Percentiles rank a stretch among this genome's conserved stretches.
Evolutionary conservation across 1,284 basidiomycete species (phyloP).

Genomic region (Austropuccinia psidii): DNA sequence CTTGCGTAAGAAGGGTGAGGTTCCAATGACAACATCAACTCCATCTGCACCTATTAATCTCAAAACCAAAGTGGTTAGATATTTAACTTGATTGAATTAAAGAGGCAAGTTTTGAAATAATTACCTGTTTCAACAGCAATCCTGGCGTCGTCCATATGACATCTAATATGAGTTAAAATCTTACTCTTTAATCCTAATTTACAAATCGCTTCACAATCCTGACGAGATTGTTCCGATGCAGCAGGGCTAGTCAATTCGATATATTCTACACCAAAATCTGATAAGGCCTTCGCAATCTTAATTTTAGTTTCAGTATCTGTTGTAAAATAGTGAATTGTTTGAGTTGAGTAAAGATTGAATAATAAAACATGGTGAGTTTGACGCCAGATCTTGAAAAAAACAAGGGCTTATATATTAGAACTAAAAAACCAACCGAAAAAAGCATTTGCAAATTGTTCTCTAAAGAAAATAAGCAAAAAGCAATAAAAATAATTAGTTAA

Average conservation of each 20-base stretch:
- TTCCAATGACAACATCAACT: conserved; percentile 98
- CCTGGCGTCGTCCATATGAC: conserved; percentile 99
- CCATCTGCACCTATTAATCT: conserved; percentile 73
- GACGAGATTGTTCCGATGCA: conserved; percentile 89
- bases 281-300: conserved; percentile 89
- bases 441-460: conserved; percentile 96
- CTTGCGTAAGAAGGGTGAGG: conserved; percentile 96
- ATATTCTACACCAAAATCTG: conserved; percentile 98
- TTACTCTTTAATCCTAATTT: conserved; percentile 95
- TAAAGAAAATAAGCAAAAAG: conserved; percentile 52
- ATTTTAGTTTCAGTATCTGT: conserved; percentile 96
- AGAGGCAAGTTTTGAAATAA: conserved; percentile 40
- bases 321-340: background rate
- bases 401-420: background rate
- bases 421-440: conserved; percentile 59
- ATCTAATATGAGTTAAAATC: conserved; percentile 98
- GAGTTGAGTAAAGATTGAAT: background rate
- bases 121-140: conserved; percentile 96
- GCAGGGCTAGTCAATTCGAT: conserved; percentile 98
- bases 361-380: background rate
- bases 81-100: background rate
- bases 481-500: background rate
- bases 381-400: no score
- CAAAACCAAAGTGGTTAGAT: background rate
- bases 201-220: conserved; percentile 98